Evolutionary conservation across 768 basidiomycete species (phyloP).

Genomic region (Suillus cothurnatus): DNA sequence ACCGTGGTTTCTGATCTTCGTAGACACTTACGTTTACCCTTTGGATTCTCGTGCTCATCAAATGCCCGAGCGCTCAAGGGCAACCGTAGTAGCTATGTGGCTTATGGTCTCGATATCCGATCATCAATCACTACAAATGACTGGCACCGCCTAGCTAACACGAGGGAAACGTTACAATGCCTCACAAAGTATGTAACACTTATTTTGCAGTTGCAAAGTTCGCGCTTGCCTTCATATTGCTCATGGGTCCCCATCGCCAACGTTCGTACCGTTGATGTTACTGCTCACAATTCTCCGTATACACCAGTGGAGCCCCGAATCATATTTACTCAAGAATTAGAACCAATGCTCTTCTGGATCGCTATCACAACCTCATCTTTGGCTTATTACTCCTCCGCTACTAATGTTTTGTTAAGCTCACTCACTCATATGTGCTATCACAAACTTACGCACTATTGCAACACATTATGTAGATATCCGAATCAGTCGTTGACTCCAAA

Average conservation of each 20-base stretch:
- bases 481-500: conserved; percentile 29
- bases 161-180: conserved; percentile 17
- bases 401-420: conserved; percentile 57
- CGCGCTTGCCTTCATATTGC: conserved; percentile 25
- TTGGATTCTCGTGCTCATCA: not conserved
- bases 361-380: conserved; percentile 40
- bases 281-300: conserved; percentile 27
- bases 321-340: conserved; percentile 26
- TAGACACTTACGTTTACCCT: not conserved
- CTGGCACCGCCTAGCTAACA: not conserved
- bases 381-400: conserved; percentile 46
- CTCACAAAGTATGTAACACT: conserved; percentile 24
- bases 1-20: not conserved
- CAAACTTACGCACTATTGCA: conserved; percentile 46
- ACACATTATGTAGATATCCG: conserved; percentile 41
- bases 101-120: not conserved
- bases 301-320: conserved; percentile 33
- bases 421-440: conserved; percentile 41
- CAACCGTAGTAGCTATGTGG: not conserved
- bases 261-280: conserved; percentile 36
- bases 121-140: not conserved
- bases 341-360: conserved; percentile 36
- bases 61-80: not conserved
- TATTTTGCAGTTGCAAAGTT: conserved; percentile 25
- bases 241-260: conserved; percentile 31